These are phyloP conservation scores for Lachnum nothofagi DNA, from an alignment of 2,329 filamentous ascomycete species.

Conservation along the genomic window DNA sequence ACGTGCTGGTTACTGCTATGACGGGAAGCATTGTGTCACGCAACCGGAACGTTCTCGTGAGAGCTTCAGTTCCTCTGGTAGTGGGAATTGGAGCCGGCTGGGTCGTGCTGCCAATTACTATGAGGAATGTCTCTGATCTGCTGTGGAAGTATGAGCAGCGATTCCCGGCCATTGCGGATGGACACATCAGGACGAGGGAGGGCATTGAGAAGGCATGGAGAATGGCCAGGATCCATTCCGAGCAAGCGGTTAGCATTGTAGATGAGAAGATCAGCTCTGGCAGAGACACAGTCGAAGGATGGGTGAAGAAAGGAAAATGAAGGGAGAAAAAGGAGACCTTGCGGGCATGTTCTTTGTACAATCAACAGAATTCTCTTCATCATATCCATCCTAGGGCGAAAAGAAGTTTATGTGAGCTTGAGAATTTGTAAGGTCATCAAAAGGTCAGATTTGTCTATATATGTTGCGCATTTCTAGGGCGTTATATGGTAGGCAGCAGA, in stretches of 20 bases:
- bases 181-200: slow-evolving; percentile 69
- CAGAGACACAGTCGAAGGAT: slow-evolving; percentile 74
- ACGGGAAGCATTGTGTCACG: slow-evolving; percentile 85
- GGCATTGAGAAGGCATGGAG: slow-evolving; percentile 63
- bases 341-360: slow-evolving; percentile 15
- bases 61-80: slow-evolving; percentile 69
- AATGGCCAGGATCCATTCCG: slow-evolving; percentile 69
- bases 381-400: too few species aligned
- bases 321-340: slow-evolving; percentile 5
- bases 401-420: neutral
- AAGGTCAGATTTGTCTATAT: too few species aligned
- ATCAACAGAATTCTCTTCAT: slow-evolving; percentile 19
- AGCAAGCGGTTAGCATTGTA: slow-evolving; percentile 65
- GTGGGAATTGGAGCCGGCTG: slow-evolving; percentile 81
- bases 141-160: slow-evolving; percentile 90
- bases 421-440: neutral
- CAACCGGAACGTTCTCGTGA: slow-evolving; percentile 79
- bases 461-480: too few species aligned
- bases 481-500: too few species aligned
- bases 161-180: slow-evolving; percentile 75
- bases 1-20: slow-evolving; percentile 92
- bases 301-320: slow-evolving; percentile 74
- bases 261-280: slow-evolving; percentile 75
- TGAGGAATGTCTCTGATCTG: slow-evolving; percentile 79
- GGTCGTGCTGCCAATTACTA: slow-evolving; percentile 81